These are phyloP conservation scores for Schizophyllum amplum DNA, from an alignment of 1,284 basidiomycete species.

Conservation along the genomic window DNA sequence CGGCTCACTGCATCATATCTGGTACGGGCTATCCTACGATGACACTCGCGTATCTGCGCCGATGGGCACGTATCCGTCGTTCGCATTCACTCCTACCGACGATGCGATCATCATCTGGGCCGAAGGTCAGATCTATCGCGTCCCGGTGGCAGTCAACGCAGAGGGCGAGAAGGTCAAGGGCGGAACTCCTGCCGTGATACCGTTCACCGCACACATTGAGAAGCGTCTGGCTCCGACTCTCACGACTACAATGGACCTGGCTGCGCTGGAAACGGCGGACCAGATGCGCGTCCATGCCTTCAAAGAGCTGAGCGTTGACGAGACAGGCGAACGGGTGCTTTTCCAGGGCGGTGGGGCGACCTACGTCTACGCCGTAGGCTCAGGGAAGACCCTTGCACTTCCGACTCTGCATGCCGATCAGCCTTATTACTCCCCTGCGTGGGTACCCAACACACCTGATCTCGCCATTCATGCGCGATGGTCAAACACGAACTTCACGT, in stretches of 20 bases:
- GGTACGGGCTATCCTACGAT: conserved; percentile 64
- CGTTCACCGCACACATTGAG: conserved; percentile 54
- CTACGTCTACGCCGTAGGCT: conserved; percentile 38
- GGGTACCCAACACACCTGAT: conserved; percentile 37
- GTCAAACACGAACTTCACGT: conserved; percentile 55
- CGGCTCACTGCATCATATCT: conserved; percentile 56
- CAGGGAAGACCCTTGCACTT: conserved; percentile 26
- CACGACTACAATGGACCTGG: conserved; percentile 35
- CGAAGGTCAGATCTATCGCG: conserved; percentile 53
- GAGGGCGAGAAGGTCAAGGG: conserved; percentile 38
- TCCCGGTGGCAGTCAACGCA: conserved; percentile 44
- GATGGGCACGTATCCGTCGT: conserved; percentile 71
- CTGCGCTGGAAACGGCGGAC: conserved; percentile 42
- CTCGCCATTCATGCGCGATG: conserved; percentile 58
- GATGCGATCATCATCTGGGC: conserved; percentile 66
- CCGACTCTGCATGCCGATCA: conserved; percentile 38
- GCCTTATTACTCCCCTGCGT: conserved; percentile 62
- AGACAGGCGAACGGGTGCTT: conserved; percentile 38
- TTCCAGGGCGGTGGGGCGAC: conserved; percentile 50
- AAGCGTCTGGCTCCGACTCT: conserved; percentile 56
- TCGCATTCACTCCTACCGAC: conserved; percentile 55
- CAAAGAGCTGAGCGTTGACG: conserved; percentile 48
- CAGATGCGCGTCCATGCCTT: conserved; percentile 52
- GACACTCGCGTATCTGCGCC: conserved; percentile 53
- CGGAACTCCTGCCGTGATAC: conserved; percentile 37